These are phyloP conservation scores for Fraxinus excelsior DNA, from an alignment of 257 asterid genomes.

Conservation along the genomic window DNA sequence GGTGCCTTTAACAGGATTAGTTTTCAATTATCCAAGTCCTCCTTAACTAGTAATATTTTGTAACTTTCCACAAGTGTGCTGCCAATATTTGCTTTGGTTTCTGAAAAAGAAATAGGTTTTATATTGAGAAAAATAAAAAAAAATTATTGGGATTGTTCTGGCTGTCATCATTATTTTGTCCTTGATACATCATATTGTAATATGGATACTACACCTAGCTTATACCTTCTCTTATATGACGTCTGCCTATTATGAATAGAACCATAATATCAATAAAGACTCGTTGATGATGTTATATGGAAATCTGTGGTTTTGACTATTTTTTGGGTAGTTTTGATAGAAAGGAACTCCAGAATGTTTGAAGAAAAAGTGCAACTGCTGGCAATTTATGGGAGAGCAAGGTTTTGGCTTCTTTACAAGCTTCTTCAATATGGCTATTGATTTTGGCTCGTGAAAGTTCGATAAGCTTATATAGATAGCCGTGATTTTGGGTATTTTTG, in stretches of 20 bases:
- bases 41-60: constrained; percentile 12
- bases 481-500: not conserved
- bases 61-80: not conserved
- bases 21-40: constrained; percentile 17
- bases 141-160: not conserved
- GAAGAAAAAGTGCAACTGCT: not conserved
- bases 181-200: not conserved
- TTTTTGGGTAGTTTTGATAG: not conserved
- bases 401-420: not conserved
- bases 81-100: not conserved
- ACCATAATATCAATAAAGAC: not conserved
- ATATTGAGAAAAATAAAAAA: not conserved
- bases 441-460: too few relatives aligned
- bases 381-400: not conserved
- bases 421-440: too few relatives aligned
- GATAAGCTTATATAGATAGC: not conserved
- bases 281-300: not conserved
- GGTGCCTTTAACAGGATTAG: constrained; percentile 1
- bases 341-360: not conserved
- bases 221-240: not conserved
- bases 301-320: not conserved
- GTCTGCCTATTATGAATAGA: not conserved
- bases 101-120: not conserved
- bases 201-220: not conserved
- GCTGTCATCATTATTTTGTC: not conserved